Evolutionary conservation across 768 basidiomycete species (phyloP), one percentile per base, ranked within the genome.

Genomic region (Mycena chlorophos): DNA sequence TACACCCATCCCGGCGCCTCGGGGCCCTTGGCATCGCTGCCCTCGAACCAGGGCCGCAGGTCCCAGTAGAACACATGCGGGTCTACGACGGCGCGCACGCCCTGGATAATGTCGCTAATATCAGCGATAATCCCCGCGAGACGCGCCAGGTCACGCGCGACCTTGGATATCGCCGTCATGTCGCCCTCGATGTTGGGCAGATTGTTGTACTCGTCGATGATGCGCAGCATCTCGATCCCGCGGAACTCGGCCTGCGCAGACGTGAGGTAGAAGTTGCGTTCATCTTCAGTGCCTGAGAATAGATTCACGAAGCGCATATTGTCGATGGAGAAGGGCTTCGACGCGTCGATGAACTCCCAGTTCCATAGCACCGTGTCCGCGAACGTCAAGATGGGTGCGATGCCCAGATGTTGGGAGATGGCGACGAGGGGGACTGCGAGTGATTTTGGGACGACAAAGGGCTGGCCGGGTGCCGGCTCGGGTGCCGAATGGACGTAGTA

Each of bases 351-450:
- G 39, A 83, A 75, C 31, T 84, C 83, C 79, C 83, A 88, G 68
- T 98, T 97, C 92, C 93, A 99, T 1, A 98, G 80, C 14, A 99
- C 95, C 17, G 91, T 94, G 68, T 97, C 96, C 25, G 95, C 91
- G 67, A 94, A 99, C 0, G 95, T 99, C 61, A 98, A 77, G 58
- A 99, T 84, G 3, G 96, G 96, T 5, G 95, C 94, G n/a, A 95
- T 86, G 49, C 84, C 85, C 38, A 99, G 80, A 49, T 80, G 71
- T 10, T 79, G 78, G 14, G 93, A 96, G 45, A 96, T 84, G 17
- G 79, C 66, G 26, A 91, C 80, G 26, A 97, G 78, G 0, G 96
- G 95, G 22, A 90, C 70, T 1, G 91, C 81, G 37, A 99, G 75
- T 10, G 87, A 79, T 56, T 82, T 78, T 2, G 96, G 96, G 29